phyloP scores from a whole-genome alignment of 2,329 filamentous ascomycete genomes.

The Exophiala dermatitidis region DNA sequence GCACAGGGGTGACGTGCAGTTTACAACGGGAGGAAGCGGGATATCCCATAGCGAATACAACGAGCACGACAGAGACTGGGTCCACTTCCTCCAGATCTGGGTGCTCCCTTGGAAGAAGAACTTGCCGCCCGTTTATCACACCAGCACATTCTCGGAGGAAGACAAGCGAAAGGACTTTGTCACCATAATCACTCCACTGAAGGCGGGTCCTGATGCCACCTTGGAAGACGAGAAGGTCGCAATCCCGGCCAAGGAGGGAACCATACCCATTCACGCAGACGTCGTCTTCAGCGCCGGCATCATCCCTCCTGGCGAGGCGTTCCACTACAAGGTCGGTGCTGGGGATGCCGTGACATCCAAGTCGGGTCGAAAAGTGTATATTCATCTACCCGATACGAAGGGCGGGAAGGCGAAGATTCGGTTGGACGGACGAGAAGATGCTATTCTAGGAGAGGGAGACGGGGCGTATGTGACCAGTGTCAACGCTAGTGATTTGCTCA shows the following conservation, averaged over 20 bases:
- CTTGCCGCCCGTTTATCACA: constrained; percentile 69
- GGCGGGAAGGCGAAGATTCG: constrained; percentile 65
- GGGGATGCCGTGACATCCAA: constrained; percentile 33
- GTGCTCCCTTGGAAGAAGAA: constrained; percentile 68
- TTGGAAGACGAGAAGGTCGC: constrained; percentile 57
- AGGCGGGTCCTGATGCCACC: constrained; percentile 57
- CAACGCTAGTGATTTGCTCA: constrained; percentile 56
- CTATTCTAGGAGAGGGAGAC: constrained; percentile 66
- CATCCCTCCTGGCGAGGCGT: constrained; percentile 56
- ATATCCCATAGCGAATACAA: constrained; percentile 80
- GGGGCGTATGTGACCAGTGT: constrained; percentile 66
- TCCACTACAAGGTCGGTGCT: constrained; percentile 65
- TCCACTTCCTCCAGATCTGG: constrained; percentile 88
- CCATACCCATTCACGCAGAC: constrained; percentile 78
- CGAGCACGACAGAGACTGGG: constrained; percentile 61
- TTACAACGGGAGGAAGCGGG: constrained; percentile 76
- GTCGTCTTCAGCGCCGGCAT: constrained; percentile 75
- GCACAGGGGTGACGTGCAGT: constrained; percentile 76
- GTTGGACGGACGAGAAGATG: constrained; percentile 59
- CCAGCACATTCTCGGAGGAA: constrained; percentile 63
- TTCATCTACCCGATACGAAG: constrained; percentile 76
- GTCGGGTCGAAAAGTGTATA: constrained; percentile 61
- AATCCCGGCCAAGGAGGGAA: constrained; percentile 54
- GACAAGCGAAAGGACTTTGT: constrained; percentile 65
- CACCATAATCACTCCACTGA: constrained; percentile 67